Percentiles rank a stretch among this genome's conserved stretches.
phyloP scores from a whole-genome alignment of 257 asterid genomes.

The Solanum etuberosum region DNA sequence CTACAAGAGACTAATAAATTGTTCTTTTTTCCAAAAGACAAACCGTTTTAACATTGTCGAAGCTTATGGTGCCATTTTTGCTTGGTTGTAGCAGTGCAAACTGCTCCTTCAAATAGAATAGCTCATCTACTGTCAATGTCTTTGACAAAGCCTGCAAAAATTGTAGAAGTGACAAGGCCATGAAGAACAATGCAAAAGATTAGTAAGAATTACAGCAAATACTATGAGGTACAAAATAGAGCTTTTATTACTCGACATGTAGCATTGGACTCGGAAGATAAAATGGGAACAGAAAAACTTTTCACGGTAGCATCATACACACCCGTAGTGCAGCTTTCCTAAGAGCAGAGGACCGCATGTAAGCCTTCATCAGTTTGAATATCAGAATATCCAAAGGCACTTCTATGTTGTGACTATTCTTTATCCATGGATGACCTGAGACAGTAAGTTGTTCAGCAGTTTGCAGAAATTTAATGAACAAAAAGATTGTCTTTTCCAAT shows the following conservation, averaged over 20 bases:
- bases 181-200: background rate
- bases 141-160: slow-evolving; percentile 42
- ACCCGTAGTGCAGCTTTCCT: slow-evolving; percentile 93
- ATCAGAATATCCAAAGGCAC: slow-evolving; percentile 68
- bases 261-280: background rate
- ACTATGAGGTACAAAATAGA: background rate
- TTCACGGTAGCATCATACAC: background rate
- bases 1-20: background rate
- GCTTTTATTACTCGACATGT: background rate
- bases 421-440: slow-evolving; percentile 97
- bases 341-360: slow-evolving; percentile 88
- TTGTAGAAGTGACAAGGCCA: background rate
- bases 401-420: slow-evolving; percentile 37
- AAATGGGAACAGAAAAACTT: background rate
- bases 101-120: slow-evolving; percentile 43
- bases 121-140: slow-evolving; percentile 38
- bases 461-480: background rate
- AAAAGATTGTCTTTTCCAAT: background rate
- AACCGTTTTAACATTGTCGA: slow-evolving; percentile 34
- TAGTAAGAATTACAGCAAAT: background rate
- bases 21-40: background rate
- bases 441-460: slow-evolving; percentile 4
- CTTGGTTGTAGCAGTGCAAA: slow-evolving; percentile 33
- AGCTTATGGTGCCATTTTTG: slow-evolving; percentile 41
- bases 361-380: slow-evolving; percentile 79